Base-by-base conservation (phyloP, 805 yeast species). In the Hanseniaspora taiwanica region DNA sequence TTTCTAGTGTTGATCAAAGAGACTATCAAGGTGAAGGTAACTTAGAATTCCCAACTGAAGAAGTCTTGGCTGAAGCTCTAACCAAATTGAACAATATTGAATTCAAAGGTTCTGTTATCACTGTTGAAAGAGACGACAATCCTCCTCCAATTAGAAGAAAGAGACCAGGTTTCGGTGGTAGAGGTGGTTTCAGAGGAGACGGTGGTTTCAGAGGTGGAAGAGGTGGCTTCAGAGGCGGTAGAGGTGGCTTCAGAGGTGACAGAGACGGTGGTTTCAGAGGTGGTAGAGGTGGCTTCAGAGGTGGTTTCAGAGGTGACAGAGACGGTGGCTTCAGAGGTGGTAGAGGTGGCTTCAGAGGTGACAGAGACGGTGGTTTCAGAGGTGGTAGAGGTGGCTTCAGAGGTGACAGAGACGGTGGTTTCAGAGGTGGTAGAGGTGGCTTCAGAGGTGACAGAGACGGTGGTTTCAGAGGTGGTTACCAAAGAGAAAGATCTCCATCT, bases 401-500 rank as follows among this genome's bases (percentile, higher is more conserved):
- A 55, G 69, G 73, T 40, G 67, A 63, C 49, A 52, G 58, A 44
- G 65, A 38, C 6, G 42, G 66, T 44, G 64, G 64, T 46, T 64
- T 58, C 46, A 55, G 62, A 45, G 66, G 60, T 56, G 63, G 54
- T 48, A 52, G 65, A 48, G 63, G 68, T 35, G 68, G 66, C 27
- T 61, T 53, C 48, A 54, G 57, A 39, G 59, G 50, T 10, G 46
- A 49, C 41, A 43, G 56, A 45, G 50, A 49, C 12, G 37, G 37
- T 37, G 48, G 52, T 21, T 50, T 40, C 41, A 66, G 74, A 54
- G 65, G 56, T 38, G 55, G 53, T 38, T 67, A 68, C 58, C 73
- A 71, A 50, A 71, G 81, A 58, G 81, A 76, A 59, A 78, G 85
- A 72, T 78, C 86, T 45, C 85, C 86, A 63, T 71, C 80, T 48